Evolutionary conservation across 345 rosid species (phyloP).

Genomic region (Aegle marmelos): DNA sequence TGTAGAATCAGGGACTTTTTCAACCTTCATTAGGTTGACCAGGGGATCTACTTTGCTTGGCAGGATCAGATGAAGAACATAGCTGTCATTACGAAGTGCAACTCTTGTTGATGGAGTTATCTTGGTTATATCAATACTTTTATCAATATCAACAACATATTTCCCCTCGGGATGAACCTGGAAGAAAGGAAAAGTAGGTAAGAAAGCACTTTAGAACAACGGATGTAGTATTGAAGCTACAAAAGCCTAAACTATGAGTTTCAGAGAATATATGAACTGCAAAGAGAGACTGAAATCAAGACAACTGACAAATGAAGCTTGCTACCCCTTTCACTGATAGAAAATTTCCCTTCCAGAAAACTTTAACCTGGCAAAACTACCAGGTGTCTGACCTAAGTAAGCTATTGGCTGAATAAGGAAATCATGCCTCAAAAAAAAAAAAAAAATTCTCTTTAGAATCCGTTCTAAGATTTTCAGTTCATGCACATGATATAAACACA

Average conservation of each 20-base stretch:
- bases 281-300: background rate
- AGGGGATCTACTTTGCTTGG: slow-evolving; percentile 97
- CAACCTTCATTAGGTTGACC: slow-evolving; percentile 99
- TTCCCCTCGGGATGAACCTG: slow-evolving; percentile 99
- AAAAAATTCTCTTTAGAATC: too few species aligned
- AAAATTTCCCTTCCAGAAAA: background rate
- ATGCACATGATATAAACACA: background rate
- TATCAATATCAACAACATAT: slow-evolving; percentile 95
- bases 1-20: slow-evolving; percentile 97
- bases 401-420: background rate
- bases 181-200: slow-evolving; percentile 5
- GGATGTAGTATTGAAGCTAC: background rate
- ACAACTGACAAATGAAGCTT: background rate
- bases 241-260: background rate
- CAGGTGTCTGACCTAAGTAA: background rate
- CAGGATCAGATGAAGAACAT: slow-evolving; percentile 86
- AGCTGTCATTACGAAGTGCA: slow-evolving; percentile 97
- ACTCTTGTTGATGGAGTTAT: slow-evolving; percentile 94
- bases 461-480: background rate
- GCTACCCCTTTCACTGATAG: background rate
- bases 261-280: background rate
- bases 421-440: background rate
- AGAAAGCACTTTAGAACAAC: background rate
- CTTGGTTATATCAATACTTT: slow-evolving; percentile 88
- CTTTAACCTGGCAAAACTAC: background rate